These are phyloP conservation scores for Candida quercuum DNA, from an alignment of 805 yeast genomes.

Conservation along the genomic window DNA sequence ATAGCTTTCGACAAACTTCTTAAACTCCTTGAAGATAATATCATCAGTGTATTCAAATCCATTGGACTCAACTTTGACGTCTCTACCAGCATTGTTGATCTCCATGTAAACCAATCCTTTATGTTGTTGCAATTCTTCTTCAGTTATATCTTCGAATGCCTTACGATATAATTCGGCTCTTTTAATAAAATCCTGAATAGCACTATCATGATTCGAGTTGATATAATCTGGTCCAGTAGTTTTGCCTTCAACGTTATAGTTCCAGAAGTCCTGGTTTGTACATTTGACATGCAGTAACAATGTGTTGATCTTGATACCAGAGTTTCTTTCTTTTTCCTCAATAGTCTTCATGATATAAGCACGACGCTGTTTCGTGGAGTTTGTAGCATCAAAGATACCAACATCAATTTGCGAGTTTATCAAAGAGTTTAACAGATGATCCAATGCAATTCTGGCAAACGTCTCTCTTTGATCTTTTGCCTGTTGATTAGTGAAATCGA, in stretches of 20 bases:
- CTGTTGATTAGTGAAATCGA: conserved; percentile 38
- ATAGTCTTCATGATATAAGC: conserved; percentile 16
- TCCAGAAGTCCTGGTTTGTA: conserved; percentile 42
- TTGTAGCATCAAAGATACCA: conserved; percentile 59
- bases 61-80: conserved; percentile 19
- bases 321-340: conserved; percentile 15
- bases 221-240: conserved; percentile 58
- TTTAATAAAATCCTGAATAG: conserved; percentile 54
- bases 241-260: conserved; percentile 60
- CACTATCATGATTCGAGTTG: conserved; percentile 42
- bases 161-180: conserved; percentile 47
- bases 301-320: conserved; percentile 36
- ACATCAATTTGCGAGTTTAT: conserved; percentile 39
- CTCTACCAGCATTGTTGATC: conserved; percentile 18
- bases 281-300: conserved; percentile 58
- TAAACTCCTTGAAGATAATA: conserved; percentile 18
- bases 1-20: conserved; percentile 29
- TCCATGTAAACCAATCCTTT: conserved; percentile 12
- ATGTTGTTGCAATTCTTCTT: conserved; percentile 24
- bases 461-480: conserved; percentile 40
- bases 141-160: conserved; percentile 33
- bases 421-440: conserved; percentile 38
- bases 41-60: conserved; percentile 16
- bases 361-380: conserved; percentile 43
- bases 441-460: conserved; percentile 48